These are phyloP conservation scores for Fusarium solani-melongenae DNA, from an alignment of 2,329 filamentous ascomycete genomes.

Conservation along the genomic window DNA sequence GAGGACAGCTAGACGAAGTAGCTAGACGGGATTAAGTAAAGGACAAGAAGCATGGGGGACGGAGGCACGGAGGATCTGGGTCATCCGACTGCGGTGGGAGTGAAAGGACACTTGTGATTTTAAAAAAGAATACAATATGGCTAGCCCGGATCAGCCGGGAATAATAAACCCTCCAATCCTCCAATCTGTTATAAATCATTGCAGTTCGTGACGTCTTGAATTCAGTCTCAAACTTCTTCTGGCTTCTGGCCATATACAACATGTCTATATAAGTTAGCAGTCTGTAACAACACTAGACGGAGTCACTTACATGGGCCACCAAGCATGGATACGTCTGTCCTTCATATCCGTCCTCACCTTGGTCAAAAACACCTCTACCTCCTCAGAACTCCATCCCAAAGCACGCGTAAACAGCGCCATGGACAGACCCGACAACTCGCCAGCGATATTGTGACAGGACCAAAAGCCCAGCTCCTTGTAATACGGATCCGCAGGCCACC, in stretches of 20 bases:
- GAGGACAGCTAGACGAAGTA: not conserved
- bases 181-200: not conserved
- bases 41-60: not conserved
- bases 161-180: not conserved
- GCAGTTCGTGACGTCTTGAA: not conserved
- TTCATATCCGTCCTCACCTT: conserved; percentile 49
- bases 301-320: conserved; percentile 52
- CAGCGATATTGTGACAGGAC: conserved; percentile 48
- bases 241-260: conserved; percentile 42
- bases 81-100: not conserved
- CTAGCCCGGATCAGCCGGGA: not conserved
- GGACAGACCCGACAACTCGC: conserved; percentile 50
- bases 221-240: not conserved
- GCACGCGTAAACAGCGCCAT: conserved; percentile 52
- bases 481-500: conserved; percentile 62
- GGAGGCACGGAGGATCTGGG: not conserved
- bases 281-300: fast-evolving
- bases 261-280: conserved; percentile 14
- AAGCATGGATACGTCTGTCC: conserved; percentile 50
- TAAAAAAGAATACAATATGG: not conserved
- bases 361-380: conserved; percentile 48
- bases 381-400: conserved; percentile 48
- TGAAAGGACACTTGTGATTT: not conserved
- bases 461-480: conserved; percentile 62
- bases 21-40: not conserved